Conservation (phyloP, 2,329 filamentous ascomycete species). For the Ambrosiella beaveri region DNA sequence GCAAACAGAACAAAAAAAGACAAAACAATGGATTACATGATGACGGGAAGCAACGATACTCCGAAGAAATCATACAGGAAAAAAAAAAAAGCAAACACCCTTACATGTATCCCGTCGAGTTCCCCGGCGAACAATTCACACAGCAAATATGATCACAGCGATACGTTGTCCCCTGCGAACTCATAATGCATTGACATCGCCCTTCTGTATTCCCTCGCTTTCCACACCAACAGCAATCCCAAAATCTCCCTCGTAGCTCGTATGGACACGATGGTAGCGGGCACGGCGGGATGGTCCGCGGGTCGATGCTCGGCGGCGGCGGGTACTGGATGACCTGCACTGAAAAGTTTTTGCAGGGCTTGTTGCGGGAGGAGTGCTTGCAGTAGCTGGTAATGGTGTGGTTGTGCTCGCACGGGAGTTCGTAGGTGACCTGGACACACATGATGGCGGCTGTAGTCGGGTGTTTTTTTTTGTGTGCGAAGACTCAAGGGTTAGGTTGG, state of each 20-base stretch:
- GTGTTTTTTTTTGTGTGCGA: too few species aligned
- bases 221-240: constrained; percentile 41
- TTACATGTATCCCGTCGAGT: background rate
- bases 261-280: constrained; percentile 32
- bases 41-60: background rate
- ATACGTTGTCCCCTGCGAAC: constrained; percentile 30
- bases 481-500: too few species aligned
- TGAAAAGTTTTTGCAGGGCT: constrained; percentile 27
- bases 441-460: constrained; percentile 18
- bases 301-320: constrained; percentile 27
- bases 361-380: constrained; percentile 20
- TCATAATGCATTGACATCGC: constrained; percentile 35
- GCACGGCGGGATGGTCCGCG: constrained; percentile 23
- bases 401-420: constrained; percentile 34
- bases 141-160: constrained; percentile 39
- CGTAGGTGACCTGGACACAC: constrained; percentile 34
- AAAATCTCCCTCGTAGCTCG: constrained; percentile 30
- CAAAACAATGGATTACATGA: background rate
- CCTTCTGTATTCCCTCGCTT: constrained; percentile 33
- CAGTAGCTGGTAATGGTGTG: constrained; percentile 29
- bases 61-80: background rate
- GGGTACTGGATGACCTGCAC: constrained; percentile 29
- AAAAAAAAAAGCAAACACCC: background rate
- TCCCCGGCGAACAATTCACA: constrained; percentile 27
- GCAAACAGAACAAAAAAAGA: too few species aligned